Percentiles rank a stretch among this genome's conserved stretches.
Evolutionary conservation across 805 yeast species (phyloP).

Genomic region (Middelhovenomyces tepae): DNA sequence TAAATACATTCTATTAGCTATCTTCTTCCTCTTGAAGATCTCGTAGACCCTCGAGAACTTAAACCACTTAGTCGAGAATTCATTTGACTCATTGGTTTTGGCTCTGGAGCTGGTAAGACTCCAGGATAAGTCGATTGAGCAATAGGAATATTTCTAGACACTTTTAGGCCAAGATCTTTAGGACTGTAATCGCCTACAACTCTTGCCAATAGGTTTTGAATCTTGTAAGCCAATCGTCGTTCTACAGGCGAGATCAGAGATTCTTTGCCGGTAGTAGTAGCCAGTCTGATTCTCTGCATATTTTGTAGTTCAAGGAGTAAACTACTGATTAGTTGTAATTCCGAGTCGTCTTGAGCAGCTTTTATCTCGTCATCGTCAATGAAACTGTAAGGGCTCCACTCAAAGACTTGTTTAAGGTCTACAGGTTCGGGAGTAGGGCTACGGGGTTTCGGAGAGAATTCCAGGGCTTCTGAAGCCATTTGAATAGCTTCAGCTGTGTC

Average conservation of each 20-base stretch:
- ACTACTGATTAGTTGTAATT: conserved; percentile 35
- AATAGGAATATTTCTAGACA: conserved; percentile 47
- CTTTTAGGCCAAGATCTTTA: conserved; percentile 15
- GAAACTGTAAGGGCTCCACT: conserved; percentile 43
- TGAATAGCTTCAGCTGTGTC: too few relatives aligned
- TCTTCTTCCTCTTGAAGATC: too few relatives aligned
- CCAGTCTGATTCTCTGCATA: conserved; percentile 40
- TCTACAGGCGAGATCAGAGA: conserved; percentile 24
- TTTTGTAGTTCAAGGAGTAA: conserved; percentile 42
- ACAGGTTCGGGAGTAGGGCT: too few relatives aligned
- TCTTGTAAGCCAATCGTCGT: conserved; percentile 26
- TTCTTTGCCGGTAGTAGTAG: conserved; percentile 17
- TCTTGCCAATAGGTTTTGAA: conserved; percentile 34
- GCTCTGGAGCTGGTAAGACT: conserved; percentile 47
- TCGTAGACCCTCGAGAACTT: too few relatives aligned
- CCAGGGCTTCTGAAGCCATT: too few relatives aligned
- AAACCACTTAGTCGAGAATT: too few relatives aligned
- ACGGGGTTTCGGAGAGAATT: too few relatives aligned
- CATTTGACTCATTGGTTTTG: conserved; percentile 11
- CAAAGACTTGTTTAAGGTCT: conserved; percentile 29
- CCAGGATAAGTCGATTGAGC: conserved; percentile 70
- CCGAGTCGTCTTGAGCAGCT: conserved; percentile 36
- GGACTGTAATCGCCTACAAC: conserved; percentile 30
- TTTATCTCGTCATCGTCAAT: conserved; percentile 46
- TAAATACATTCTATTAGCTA: too few relatives aligned